phyloP scores from a whole-genome alignment of 2,329 filamentous ascomycete genomes.

The Akanthomyces muscarius region DNA sequence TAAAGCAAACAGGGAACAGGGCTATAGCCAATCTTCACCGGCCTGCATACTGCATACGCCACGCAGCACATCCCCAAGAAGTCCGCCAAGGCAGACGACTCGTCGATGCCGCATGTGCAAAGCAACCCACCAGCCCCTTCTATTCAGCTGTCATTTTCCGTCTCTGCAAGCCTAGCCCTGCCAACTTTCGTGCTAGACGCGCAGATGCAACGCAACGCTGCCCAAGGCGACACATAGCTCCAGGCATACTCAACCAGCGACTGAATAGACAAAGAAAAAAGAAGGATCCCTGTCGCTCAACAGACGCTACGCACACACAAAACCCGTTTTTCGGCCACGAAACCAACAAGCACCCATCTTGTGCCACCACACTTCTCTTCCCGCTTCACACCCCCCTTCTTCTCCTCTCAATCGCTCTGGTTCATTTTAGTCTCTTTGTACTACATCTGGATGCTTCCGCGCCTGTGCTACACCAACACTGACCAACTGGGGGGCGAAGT shows the following conservation, averaged over 20 bases:
- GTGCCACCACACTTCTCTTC: neutral
- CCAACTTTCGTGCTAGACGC: neutral
- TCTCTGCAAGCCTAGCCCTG: neutral
- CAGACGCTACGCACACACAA: conserved; percentile 2
- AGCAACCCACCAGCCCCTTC: conserved; percentile 1
- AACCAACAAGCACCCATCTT: conserved; percentile 13
- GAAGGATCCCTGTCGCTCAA: neutral
- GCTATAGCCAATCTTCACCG: conserved; percentile 5
- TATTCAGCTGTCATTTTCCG: conserved; percentile 1
- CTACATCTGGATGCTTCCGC: neutral
- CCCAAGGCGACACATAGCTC: neutral
- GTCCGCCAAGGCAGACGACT: neutral
- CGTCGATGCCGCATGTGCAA: neutral
- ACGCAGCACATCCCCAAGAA: neutral
- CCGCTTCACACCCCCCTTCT: neutral
- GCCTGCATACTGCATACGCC: conserved; percentile 10
- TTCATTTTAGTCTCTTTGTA: neutral
- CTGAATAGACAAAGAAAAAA: neutral
- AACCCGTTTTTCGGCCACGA: neutral
- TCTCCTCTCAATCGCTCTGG: neutral
- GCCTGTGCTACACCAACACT: neutral
- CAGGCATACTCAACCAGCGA: neutral
- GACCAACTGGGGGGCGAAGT: neutral
- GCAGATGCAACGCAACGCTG: conserved; percentile 11
- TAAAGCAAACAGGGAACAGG: neutral